These are phyloP conservation scores for Viola odorata DNA, from an alignment of 345 rosid species.

Conservation along the genomic window DNA sequence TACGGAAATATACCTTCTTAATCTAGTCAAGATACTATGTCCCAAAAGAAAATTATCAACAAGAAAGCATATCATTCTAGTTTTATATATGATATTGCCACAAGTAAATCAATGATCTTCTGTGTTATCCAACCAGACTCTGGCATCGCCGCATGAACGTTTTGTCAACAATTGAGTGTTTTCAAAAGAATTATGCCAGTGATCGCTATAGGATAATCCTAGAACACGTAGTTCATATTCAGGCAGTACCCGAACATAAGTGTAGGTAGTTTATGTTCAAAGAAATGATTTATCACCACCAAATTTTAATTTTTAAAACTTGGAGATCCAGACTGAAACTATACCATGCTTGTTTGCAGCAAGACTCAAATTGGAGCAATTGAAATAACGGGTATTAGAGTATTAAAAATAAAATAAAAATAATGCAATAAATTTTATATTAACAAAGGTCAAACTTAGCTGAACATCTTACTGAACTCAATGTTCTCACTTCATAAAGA, in stretches of 20 bases:
- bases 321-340: too few species aligned
- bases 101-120: not conserved
- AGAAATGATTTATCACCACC: too few species aligned
- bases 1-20: too few species aligned
- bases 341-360: not conserved
- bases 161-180: not conserved
- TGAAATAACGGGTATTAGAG: not conserved
- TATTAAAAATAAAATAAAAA: conserved; percentile 6
- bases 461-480: not conserved
- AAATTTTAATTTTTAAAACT: too few species aligned
- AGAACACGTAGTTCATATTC: not conserved
- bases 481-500: conserved; percentile 8
- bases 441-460: not conserved
- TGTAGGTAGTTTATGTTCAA: too few species aligned
- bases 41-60: too few species aligned
- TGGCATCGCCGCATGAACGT: not conserved
- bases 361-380: not conserved
- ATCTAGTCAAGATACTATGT: too few species aligned
- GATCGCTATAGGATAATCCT: conserved; percentile 1
- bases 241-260: too few species aligned
- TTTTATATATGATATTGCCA: not conserved
- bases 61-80: not conserved
- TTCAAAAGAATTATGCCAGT: not conserved
- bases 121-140: not conserved
- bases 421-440: conserved; percentile 3